phyloP scores from a whole-genome alignment of 148 eudicot genomes.

The Cornus kousa region DNA sequence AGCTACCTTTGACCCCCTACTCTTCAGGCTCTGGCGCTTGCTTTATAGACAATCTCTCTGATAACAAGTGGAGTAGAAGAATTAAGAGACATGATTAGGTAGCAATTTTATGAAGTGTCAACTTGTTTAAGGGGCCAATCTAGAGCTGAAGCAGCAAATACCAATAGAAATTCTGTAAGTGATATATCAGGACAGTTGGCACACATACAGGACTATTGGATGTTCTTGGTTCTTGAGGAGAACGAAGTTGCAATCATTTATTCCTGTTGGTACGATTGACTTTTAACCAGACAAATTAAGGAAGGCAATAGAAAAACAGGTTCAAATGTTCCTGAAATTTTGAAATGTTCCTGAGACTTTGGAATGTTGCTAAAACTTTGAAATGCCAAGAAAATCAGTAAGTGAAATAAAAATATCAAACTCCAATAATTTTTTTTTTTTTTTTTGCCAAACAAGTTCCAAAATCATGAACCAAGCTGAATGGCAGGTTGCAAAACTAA shows the following conservation, averaged over 20 bases:
- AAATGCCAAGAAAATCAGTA: background rate
- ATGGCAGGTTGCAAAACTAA: background rate
- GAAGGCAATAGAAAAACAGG: background rate
- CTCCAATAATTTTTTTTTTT: too few species aligned
- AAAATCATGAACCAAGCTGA: background rate
- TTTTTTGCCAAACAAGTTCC: background rate
- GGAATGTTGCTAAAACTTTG: background rate
- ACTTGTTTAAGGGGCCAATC: background rate
- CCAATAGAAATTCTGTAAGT: background rate
- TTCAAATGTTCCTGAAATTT: too few species aligned
- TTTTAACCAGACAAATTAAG: too few species aligned
- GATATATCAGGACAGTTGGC: background rate
- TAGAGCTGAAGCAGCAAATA: background rate
- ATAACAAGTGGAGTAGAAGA: background rate
- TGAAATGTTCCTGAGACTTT: background rate
- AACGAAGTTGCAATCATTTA: background rate
- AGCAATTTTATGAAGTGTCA: background rate
- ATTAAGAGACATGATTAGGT: background rate
- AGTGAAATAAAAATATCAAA: background rate
- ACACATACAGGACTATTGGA: background rate
- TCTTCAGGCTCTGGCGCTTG: slow-evolving; percentile 19
- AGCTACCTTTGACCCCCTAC: background rate
- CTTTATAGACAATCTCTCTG: slow-evolving; percentile 63
- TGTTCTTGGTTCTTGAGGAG: background rate
- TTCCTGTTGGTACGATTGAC: too few species aligned